These are phyloP conservation scores for Casuarina equisetifolia DNA, from an alignment of 306 rosid species.

Conservation along the genomic window DNA sequence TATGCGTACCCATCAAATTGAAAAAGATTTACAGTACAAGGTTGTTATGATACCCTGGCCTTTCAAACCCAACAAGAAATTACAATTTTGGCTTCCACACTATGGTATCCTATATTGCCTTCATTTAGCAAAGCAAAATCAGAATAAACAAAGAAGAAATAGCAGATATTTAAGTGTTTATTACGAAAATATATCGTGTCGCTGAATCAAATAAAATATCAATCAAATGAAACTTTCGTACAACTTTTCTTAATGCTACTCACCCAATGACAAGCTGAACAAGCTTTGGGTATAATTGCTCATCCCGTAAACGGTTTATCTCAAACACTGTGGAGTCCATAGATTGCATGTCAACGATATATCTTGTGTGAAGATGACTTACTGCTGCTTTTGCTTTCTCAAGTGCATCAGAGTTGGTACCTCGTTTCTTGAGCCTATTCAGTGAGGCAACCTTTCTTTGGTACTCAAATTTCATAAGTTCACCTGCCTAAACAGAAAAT, in stretches of 20 bases:
- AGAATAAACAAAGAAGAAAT: background rate
- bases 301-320: slow-evolving; percentile 84
- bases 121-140: background rate
- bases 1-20: too few species aligned
- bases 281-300: slow-evolving; percentile 80
- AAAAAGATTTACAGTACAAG: too few species aligned
- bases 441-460: slow-evolving; percentile 77
- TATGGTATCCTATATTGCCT: background rate
- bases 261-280: slow-evolving; percentile 86
- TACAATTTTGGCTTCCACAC: background rate
- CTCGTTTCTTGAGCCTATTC: slow-evolving; percentile 70
- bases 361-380: slow-evolving; percentile 93
- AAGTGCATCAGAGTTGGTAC: slow-evolving; percentile 62
- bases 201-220: slow-evolving; percentile 9
- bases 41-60: too few species aligned
- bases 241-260: slow-evolving; percentile 37
- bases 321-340: slow-evolving; percentile 96
- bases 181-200: background rate
- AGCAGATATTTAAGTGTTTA: background rate
- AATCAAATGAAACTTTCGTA: slow-evolving; percentile 1
- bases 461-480: slow-evolving; percentile 85
- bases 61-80: background rate
- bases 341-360: slow-evolving; percentile 98
- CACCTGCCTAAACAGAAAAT: slow-evolving; percentile 76
- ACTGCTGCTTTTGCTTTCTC: slow-evolving; percentile 92